A percentile compares a stretch with the other conserved stretches of the same genome.
phyloP scores from a whole-genome alignment of 1,139 yeast species.

The Eremothecium sinecaudum region DNA sequence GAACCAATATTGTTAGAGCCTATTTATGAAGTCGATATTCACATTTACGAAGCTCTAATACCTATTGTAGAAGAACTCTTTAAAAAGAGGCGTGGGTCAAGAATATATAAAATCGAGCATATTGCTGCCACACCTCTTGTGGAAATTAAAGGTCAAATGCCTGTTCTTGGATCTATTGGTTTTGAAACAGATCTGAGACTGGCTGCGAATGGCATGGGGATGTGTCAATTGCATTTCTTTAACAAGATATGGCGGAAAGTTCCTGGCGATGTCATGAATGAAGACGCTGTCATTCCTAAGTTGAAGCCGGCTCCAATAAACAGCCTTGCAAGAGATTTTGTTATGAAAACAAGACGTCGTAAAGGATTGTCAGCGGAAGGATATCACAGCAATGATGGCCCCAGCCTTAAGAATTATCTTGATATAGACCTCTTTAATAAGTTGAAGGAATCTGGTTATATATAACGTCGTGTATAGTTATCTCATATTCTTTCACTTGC shows the following conservation, averaged over 20 bases:
- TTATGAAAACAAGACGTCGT: conserved; percentile 77
- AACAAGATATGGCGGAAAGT: conserved; percentile 57
- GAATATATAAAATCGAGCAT: conserved; percentile 41
- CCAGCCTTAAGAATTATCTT: conserved; percentile 59
- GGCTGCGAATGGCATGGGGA: conserved; percentile 70
- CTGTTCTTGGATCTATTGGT: conserved; percentile 86
- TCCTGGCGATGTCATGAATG: conserved; percentile 88
- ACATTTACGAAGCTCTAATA: conserved; percentile 44
- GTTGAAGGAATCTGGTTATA: conserved; percentile 41
- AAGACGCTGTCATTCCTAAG: conserved; percentile 50
- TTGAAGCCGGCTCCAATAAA: conserved; percentile 64
- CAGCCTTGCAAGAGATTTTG: conserved; percentile 79
- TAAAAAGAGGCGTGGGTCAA: conserved; percentile 57
- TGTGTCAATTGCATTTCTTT: conserved; percentile 55
- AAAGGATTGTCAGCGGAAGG: conserved; percentile 67
- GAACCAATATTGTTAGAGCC: conserved; percentile 81
- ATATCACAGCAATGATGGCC: conserved; percentile 55
- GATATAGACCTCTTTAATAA: conserved; percentile 50
- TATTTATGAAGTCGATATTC: conserved; percentile 51
- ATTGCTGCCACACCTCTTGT: conserved; percentile 70
- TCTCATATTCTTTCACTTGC: background rate
- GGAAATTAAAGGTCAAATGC: conserved; percentile 55
- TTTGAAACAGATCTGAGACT: conserved; percentile 77
- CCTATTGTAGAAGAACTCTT: conserved; percentile 45
- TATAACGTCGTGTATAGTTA: conserved; percentile 17